phyloP scores from a whole-genome alignment of 768 basidiomycete genomes.

The Hemileccinum impolitum region DNA sequence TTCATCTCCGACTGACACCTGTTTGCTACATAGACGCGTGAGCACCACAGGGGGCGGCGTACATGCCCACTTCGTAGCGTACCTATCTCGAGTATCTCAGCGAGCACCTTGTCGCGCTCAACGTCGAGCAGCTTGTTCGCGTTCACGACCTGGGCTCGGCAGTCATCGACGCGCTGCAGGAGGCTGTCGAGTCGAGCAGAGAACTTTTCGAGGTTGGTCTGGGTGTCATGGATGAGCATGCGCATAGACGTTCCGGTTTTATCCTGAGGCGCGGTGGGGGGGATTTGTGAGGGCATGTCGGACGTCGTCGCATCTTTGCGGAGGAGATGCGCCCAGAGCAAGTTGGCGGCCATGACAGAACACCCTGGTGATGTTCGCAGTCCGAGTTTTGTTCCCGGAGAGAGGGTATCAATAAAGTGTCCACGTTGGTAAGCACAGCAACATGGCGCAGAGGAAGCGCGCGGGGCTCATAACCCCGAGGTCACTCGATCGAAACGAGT shows the following conservation, averaged over 20 bases:
- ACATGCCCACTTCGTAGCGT: neutral
- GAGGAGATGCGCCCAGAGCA: slow-evolving; percentile 55
- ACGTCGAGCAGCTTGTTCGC: slow-evolving; percentile 57
- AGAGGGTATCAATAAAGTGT: neutral
- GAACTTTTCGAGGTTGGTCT: slow-evolving; percentile 67
- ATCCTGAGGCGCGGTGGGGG: slow-evolving; percentile 52
- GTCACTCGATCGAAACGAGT: slow-evolving; percentile 47
- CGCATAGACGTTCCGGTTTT: slow-evolving; percentile 68
- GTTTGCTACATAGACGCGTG: slow-evolving; percentile 44
- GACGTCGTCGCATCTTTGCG: slow-evolving; percentile 36
- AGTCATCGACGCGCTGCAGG: slow-evolving; percentile 46
- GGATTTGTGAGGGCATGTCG: slow-evolving; percentile 19
- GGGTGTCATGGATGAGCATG: slow-evolving; percentile 70
- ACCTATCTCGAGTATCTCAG: slow-evolving; percentile 40
- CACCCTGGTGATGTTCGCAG: no score
- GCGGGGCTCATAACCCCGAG: slow-evolving; percentile 48
- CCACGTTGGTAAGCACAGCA: slow-evolving; percentile 24
- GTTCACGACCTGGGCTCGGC: slow-evolving; percentile 49
- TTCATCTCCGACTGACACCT: slow-evolving; percentile 61
- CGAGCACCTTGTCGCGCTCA: slow-evolving; percentile 53
- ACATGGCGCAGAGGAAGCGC: slow-evolving; percentile 47
- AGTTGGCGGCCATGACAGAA: slow-evolving; percentile 17
- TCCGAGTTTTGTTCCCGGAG: neutral
- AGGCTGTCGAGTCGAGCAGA: slow-evolving; percentile 54
- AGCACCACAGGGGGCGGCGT: neutral